phyloP scores from a whole-genome alignment of 2,329 filamentous ascomycete genomes.

The Cercospora sp. region DNA sequence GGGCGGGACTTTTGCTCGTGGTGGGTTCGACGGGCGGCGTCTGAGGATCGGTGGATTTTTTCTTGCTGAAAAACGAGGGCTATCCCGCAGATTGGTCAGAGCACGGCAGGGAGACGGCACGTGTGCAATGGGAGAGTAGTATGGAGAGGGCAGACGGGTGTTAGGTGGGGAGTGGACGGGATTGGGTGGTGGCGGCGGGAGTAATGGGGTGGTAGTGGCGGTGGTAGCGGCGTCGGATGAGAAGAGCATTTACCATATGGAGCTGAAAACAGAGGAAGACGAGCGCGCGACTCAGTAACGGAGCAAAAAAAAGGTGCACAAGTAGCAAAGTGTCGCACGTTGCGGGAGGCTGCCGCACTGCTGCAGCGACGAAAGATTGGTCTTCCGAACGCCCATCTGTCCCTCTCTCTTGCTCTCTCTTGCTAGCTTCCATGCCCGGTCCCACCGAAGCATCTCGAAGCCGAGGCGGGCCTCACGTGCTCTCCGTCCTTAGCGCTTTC shows the following conservation, averaged over 20 bases:
- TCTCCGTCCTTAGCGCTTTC: background rate
- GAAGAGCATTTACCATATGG: slow-evolving; percentile 6
- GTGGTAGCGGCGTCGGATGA: background rate
- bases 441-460: background rate
- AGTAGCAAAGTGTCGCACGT: background rate
- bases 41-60: slow-evolving; percentile 11
- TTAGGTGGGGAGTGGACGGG: background rate
- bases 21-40: slow-evolving; percentile 1
- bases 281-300: background rate
- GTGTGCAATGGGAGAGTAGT: background rate
- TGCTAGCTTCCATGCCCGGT: background rate
- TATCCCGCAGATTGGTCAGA: slow-evolving; percentile 1
- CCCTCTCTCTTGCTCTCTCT: background rate
- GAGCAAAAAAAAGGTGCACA: background rate
- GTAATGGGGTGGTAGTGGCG: background rate
- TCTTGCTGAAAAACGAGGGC: slow-evolving; percentile 14
- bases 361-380: background rate
- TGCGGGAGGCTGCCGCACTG: slow-evolving; percentile 2
- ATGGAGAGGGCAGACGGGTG: background rate
- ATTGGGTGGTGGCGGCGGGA: background rate
- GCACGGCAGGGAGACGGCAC: background rate
- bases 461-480: background rate
- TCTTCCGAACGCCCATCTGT: background rate
- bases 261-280: background rate
- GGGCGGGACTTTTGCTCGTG: background rate